phyloP scores from a whole-genome alignment of 2,329 filamentous ascomycete species.

The Monascus ruber region DNA sequence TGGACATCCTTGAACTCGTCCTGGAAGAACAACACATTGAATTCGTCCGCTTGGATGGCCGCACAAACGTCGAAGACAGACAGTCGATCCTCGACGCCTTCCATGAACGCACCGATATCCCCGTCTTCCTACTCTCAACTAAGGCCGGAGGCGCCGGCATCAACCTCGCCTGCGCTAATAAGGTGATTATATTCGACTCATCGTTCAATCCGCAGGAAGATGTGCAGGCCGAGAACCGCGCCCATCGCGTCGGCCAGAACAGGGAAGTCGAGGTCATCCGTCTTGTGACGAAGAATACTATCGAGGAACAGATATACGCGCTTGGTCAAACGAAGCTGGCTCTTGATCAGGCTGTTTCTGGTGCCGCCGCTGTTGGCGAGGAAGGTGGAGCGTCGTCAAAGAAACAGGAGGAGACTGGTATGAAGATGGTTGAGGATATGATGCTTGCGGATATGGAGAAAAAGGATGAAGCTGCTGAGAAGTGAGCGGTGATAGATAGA shows the following conservation, averaged over 20 bases:
- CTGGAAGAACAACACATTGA: slow-evolving; percentile 60
- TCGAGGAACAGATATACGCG: slow-evolving; percentile 87
- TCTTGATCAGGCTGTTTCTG: slow-evolving; percentile 53
- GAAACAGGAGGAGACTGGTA: slow-evolving; percentile 37
- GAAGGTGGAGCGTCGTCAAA: slow-evolving; percentile 43
- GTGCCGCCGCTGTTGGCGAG: slow-evolving; percentile 41
- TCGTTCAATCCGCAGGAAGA: slow-evolving; percentile 98
- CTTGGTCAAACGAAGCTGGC: slow-evolving; percentile 88
- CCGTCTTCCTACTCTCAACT: slow-evolving; percentile 86
- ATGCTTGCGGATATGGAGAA: slow-evolving; percentile 31
- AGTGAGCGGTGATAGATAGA: too few species aligned
- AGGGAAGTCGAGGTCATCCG: slow-evolving; percentile 82
- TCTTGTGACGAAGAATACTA: slow-evolving; percentile 66
- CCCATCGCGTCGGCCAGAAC: slow-evolving; percentile 86
- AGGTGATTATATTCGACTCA: slow-evolving; percentile 93
- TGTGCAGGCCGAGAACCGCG: slow-evolving; percentile 94
- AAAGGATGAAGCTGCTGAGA: too few species aligned
- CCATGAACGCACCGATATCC: slow-evolving; percentile 61
- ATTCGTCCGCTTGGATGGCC: slow-evolving; percentile 79
- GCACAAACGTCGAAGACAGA: slow-evolving; percentile 67
- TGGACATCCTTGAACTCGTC: slow-evolving; percentile 80
- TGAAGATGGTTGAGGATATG: slow-evolving; percentile 40
- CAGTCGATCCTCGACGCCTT: slow-evolving; percentile 85
- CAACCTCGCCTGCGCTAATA: slow-evolving; percentile 90
- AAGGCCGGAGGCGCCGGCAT: slow-evolving; percentile 94